Base-by-base conservation (phyloP, 2,329 filamentous ascomycete species). In the Trichothecium roseum region DNA sequence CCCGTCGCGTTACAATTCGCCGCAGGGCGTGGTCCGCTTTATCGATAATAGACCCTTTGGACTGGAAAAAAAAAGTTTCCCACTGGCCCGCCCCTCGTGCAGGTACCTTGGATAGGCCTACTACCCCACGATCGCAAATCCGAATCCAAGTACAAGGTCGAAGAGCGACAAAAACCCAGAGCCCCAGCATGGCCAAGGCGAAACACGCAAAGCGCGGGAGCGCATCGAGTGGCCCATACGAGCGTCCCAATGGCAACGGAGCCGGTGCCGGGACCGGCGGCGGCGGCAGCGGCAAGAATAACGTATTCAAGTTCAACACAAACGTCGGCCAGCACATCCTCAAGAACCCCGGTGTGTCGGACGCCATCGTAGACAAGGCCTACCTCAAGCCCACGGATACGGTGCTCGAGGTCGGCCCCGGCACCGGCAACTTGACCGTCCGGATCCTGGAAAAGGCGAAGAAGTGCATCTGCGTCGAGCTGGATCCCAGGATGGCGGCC, bases 251-350 rank as follows among this genome's bases (percentile, higher is more conserved):
- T 28, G 42, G 42, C 10, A 39, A 30, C n/a, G 40, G 40, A 24
- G 41, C 42, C 4, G n/a, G n/a, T n/a, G n/a, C n/a, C n/a, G n/a
- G n/a, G n/a, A n/a, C n/a, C n/a, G 37, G 37, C 39, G 40, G 45
- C 35, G 38, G 39, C 32, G 42, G 38, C 37, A 28, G 22, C 28
- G 30, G 28, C 36, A 66, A 66, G 52, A 87, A 94, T 64, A 88
- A 84, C 50, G 85, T 95, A 60, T 96, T 96, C 75, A 94, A 93
- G 58, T 94, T 95, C 77, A 94, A 94, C 68, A 91, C 83, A 48
- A 69, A 89, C 57, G 75, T 91, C 45, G 87, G 89, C 49, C 69
- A 74, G 55, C 86, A 96, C 59, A 91, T 98, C 42, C 72, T 96
- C 45, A 95, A 94, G 59, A 94, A 94, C 57, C 84, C 84, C 2